Conservation (phyloP, 169 alveolate species). For the Condylostoma magnum region DNA sequence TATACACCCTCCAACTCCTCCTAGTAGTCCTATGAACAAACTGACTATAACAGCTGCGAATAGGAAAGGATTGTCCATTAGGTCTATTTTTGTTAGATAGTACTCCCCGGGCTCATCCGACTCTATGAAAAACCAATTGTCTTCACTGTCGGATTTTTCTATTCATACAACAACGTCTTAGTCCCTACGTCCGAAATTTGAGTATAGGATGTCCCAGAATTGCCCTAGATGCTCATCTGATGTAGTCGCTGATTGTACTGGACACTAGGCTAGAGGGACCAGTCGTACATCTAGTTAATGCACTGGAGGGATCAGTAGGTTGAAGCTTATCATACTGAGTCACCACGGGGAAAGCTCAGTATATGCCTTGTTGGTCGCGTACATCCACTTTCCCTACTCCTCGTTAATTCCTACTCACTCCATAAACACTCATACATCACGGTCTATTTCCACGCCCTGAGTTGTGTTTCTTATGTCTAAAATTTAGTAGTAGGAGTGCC, state of each 20-base stretch:
- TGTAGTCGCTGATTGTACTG: not conserved
- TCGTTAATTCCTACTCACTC: not conserved
- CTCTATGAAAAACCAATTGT: not conserved
- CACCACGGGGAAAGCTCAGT: not conserved
- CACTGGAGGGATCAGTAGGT: not conserved
- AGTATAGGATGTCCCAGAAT: not conserved
- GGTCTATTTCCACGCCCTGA: not conserved
- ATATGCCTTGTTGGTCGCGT: not conserved
- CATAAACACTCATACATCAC: not conserved
- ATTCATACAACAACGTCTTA: not conserved
- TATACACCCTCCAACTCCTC: not conserved
- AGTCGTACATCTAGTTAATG: not conserved
- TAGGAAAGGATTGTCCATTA: not conserved
- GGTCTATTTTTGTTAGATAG: not conserved
- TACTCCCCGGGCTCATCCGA: not conserved
- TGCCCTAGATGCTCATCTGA: not conserved
- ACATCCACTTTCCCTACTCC: conserved; percentile 6
- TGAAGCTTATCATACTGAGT: not conserved
- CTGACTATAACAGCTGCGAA: not conserved
- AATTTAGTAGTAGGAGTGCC: not conserved
- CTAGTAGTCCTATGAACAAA: not conserved
- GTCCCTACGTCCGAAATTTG: not conserved
- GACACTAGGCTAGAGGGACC: not conserved
- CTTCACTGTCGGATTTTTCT: not conserved
- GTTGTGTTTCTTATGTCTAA: not conserved